Conservation (phyloP, 176 grass and related monocot species). For the Tuctoria greenei region DNA sequence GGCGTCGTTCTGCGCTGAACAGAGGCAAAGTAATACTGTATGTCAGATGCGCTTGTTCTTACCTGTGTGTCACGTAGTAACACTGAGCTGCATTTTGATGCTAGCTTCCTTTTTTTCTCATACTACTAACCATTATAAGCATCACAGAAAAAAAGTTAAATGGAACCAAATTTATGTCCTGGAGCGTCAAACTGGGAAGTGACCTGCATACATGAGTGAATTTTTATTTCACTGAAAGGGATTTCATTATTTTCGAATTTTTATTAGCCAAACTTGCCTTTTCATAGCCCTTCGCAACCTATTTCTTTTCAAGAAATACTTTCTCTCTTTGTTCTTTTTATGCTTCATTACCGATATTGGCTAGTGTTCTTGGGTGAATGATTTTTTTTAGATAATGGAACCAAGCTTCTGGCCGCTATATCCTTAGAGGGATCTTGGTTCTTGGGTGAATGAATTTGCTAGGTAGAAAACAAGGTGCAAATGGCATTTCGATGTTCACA, state of each 20-base stretch:
- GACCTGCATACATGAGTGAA: neutral
- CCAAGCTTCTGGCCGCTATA: too few species aligned
- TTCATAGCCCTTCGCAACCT: neutral
- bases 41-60: conserved; percentile 44
- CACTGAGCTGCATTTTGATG: conserved; percentile 35
- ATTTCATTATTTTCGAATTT: conserved; percentile 7
- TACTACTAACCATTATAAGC: neutral
- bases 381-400: too few species aligned
- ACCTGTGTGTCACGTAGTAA: conserved; percentile 53
- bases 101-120: neutral
- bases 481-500: conserved; percentile 1
- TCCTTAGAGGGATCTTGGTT: too few species aligned
- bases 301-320: neutral
- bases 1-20: conserved; percentile 11
- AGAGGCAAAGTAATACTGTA: conserved; percentile 38
- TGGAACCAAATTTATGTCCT: neutral
- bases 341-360: neutral
- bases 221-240: neutral
- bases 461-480: conserved; percentile 1
- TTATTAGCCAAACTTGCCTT: neutral
- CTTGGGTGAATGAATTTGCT: neutral
- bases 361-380: neutral
- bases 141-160: neutral
- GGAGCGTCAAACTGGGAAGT: neutral
- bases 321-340: neutral